A percentile compares a stretch with the other conserved stretches of the same genome.
phyloP scores from a whole-genome alignment of 257 asterid genomes.

The Gardenia jasminoides region DNA sequence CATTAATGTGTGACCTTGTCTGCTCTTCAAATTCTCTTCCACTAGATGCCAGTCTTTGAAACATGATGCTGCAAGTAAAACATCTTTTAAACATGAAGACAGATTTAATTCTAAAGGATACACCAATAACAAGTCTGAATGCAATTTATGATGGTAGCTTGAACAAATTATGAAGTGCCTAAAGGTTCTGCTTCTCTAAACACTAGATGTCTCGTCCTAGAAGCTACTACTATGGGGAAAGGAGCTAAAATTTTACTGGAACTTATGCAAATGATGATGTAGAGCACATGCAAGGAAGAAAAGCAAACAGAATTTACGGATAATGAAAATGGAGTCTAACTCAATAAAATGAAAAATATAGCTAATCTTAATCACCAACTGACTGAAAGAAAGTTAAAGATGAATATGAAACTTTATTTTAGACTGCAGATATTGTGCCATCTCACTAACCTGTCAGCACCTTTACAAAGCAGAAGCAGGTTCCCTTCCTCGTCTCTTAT shows the following conservation, averaged over 20 bases:
- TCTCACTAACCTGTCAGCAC: conserved; percentile 71
- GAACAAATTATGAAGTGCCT: background rate
- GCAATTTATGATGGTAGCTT: background rate
- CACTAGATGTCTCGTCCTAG: background rate
- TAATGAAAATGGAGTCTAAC: background rate
- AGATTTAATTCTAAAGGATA: background rate
- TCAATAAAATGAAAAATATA: background rate
- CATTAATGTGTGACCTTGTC: conserved; percentile 53
- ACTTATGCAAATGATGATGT: background rate
- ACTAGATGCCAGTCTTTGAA: conserved; percentile 51
- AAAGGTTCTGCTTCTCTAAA: background rate
- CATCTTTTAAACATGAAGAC: background rate
- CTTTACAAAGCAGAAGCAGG: conserved; percentile 62
- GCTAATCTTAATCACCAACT: background rate
- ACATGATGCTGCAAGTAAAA: conserved; percentile 47
- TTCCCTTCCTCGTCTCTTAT: conserved; percentile 61
- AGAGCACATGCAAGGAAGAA: background rate
- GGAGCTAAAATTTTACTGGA: background rate
- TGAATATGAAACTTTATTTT: background rate
- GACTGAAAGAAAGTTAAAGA: background rate
- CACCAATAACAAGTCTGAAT: background rate
- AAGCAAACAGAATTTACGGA: background rate
- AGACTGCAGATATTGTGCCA: conserved; percentile 9
- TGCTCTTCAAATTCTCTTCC: conserved; percentile 51
- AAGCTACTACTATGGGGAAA: background rate